Percentiles rank a stretch among this genome's conserved stretches.
phyloP scores from a whole-genome alignment of 2,329 filamentous ascomycete species.

The Hymenoscyphus fructigenus region DNA sequence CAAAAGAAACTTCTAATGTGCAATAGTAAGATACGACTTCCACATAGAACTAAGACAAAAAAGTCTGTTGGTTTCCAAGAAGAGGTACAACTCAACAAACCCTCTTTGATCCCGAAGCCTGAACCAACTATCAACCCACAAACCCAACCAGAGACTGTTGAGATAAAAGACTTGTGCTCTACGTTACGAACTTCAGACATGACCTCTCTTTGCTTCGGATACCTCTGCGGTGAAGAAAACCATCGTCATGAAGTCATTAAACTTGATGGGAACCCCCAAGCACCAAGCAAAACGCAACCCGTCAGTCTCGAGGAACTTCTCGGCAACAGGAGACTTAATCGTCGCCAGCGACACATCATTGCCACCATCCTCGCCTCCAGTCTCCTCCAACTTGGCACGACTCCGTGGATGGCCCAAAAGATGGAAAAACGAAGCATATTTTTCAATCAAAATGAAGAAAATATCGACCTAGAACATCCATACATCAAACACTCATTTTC shows the following conservation, averaged over 20 bases:
- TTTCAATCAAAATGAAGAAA: slow-evolving; percentile 21
- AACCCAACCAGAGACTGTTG: neutral
- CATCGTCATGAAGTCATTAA: slow-evolving; percentile 14
- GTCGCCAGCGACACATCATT: slow-evolving; percentile 26
- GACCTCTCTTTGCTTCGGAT: slow-evolving; percentile 17
- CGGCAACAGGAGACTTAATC: slow-evolving; percentile 13
- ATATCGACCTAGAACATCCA: slow-evolving; percentile 24
- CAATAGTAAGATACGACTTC: no score
- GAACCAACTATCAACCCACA: neutral
- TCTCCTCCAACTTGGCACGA: slow-evolving; percentile 27
- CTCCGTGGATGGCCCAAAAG: slow-evolving; percentile 27
- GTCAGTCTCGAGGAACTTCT: slow-evolving; percentile 26
- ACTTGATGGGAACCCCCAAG: slow-evolving; percentile 4
- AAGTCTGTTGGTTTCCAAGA: neutral
- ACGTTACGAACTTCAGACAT: neutral
- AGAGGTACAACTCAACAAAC: neutral
- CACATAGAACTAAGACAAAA: neutral
- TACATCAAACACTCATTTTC: slow-evolving; percentile 22
- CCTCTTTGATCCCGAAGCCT: slow-evolving; percentile 12
- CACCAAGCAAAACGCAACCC: neutral
- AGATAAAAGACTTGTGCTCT: slow-evolving; percentile 26
- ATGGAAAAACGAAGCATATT: slow-evolving; percentile 29
- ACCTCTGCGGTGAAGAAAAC: slow-evolving; percentile 21
- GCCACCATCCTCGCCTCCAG: slow-evolving; percentile 28
- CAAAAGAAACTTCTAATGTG: neutral